Evolutionary conservation across 2,329 filamentous ascomycete species (phyloP), one percentile per base, ranked within the genome.

Genomic region (Zymoseptoria ardabiliae): DNA sequence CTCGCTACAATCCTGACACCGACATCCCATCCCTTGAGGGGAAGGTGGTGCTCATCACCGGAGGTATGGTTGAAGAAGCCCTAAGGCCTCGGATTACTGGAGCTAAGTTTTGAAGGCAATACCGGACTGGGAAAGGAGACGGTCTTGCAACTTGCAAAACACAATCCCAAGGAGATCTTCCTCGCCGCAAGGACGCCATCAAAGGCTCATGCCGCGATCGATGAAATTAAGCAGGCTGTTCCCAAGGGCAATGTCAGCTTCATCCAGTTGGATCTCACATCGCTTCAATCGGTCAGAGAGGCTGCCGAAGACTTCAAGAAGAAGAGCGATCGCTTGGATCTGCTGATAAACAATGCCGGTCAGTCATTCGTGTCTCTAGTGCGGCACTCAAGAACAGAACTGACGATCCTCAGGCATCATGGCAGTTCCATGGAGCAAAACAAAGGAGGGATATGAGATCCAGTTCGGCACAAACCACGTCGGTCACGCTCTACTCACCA

Each of bases 391-490:
- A 22, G n/a, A 21, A 25, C 7, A 8, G 20, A 23, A 7, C 50
- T 22, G n/a, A 23, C 50, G 21, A 3, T 17, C n/a, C 25, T 48
- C 56, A n/a, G 78, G 77, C 51, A 71, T 79, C 56, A 78, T 77
- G 71, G 68, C 66, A 22, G 55, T 65, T 8, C 71, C 73, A 2
- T 68, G 65, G 50, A 70, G 66, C 19, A 70, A 72, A 6, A 80
- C 79, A 0, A 70, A 73, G 11, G 77, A 81, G 50, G 79, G 78
- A 53, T 80, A 79, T 62, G 79, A 82, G 66, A 73, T 78, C 45
- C 78, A 81, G 56, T 78, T 81, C 58, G 79, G 76, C 25, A 80
- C 77, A 5, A 82, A 82, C 62, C 76, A 81, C 68, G 69, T 81
- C 60, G 79, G 78, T 30, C 79, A 79, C 61, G 76, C 77, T 3